Evolutionary conservation across 805 yeast genomes (phyloP).

Genomic region (Saturnispora hagleri): DNA sequence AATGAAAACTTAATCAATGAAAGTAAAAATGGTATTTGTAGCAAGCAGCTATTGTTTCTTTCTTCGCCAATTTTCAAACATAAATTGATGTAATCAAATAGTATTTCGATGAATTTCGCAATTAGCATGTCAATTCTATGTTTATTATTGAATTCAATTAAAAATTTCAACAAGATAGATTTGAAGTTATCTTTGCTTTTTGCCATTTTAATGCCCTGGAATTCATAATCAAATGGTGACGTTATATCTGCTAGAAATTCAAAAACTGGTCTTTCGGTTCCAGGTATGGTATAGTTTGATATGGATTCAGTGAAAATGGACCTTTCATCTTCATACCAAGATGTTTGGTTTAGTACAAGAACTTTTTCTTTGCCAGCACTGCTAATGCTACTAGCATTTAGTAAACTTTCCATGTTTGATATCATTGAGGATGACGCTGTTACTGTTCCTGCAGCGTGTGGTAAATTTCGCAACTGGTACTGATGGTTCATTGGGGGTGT

Average conservation of each 20-base stretch:
- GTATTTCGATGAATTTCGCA: conserved; percentile 30
- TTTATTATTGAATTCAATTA: conserved; percentile 34
- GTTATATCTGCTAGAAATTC: conserved; percentile 28
- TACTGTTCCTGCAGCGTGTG: neutral
- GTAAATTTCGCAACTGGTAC: neutral
- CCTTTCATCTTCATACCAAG: conserved; percentile 30
- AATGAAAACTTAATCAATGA: conserved; percentile 47
- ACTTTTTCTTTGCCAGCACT: conserved; percentile 8
- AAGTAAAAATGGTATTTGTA: conserved; percentile 51
- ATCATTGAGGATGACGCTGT: neutral
- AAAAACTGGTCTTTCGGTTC: conserved; percentile 26
- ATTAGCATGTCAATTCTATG: conserved; percentile 43
- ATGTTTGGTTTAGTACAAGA: conserved; percentile 24
- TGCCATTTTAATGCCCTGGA: conserved; percentile 22
- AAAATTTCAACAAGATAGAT: conserved; percentile 31
- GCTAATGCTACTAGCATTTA: neutral
- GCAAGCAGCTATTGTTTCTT: conserved; percentile 11
- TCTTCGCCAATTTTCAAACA: conserved; percentile 6
- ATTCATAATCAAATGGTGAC: conserved; percentile 22
- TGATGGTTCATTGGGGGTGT: neutral
- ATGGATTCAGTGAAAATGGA: conserved; percentile 31
- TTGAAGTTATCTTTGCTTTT: conserved; percentile 22
- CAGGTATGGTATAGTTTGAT: conserved; percentile 29
- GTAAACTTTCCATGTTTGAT: neutral
- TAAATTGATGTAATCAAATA: conserved; percentile 25